Base-by-base conservation (phyloP, 2,329 filamentous ascomycete species). In the Hypoxylon sp. region DNA sequence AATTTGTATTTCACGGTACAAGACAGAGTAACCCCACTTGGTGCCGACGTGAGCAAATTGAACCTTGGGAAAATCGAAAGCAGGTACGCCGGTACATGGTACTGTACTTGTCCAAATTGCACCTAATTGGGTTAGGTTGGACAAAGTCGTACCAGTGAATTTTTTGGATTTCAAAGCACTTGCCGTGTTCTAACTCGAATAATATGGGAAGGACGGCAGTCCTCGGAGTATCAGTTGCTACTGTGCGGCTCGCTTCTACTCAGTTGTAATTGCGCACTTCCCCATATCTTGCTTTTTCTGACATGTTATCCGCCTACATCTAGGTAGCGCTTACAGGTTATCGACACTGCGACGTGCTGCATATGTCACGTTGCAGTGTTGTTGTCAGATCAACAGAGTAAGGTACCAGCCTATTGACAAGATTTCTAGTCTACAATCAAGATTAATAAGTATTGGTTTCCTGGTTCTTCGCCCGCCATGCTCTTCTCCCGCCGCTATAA, bases 91-190 rank as follows among this genome's bases (percentile, higher is more conserved):
- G 48, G 11, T 49, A 50, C 40, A 46, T 56, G 22, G 30, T 13
- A 20, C 6, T 37, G 3, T 27, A 5, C 25, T 35, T 48, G 11
- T 57, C 2, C 3, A 33, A n/a, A 57, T 57, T 6, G 17, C 42
- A 48, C 55, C 30, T 31, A 46, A 22, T n/a, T 57, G 10, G 55
- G 55, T 35, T 57, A 57, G 55, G 17, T 35, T 48, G 35, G 25
- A 31, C 30, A 7, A 42, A 27, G 10, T 27, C 5, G 25, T 27
- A 27, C 25, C 25, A 33, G 33, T 14, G 33, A 37, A 4, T 14
- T 37, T 13, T 37, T 37, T 13, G 11, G 33, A 33, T 8, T 11
- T 37, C 33, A 37, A 37, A 13, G 11, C 11, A 4, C 33, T 37
- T 37, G 33, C 33, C 33, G 10, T 37, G 10, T 37, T 37, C 10